Evolutionary conservation across 1,284 basidiomycete genomes (phyloP).

Genomic region (Irpex sp.): DNA sequence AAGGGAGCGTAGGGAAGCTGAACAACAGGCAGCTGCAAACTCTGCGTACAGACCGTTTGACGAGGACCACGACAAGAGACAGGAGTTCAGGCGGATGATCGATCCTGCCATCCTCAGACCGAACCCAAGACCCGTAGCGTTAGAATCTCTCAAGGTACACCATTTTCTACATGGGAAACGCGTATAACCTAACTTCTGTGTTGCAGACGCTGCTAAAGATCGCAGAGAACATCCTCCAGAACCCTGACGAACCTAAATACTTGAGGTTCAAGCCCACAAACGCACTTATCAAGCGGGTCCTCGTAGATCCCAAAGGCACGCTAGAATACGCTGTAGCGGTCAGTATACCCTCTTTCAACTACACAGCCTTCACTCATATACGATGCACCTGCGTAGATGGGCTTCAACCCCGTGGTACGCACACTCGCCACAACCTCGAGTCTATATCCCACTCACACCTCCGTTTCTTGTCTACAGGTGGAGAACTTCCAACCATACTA

Average conservation of each 20-base stretch:
- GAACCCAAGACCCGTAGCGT: slow-evolving; percentile 58
- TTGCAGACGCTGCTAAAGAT: slow-evolving; percentile 61
- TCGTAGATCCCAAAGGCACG: slow-evolving; percentile 64
- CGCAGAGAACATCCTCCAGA: slow-evolving; percentile 67
- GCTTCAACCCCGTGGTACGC: slow-evolving; percentile 60
- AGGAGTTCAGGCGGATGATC: slow-evolving; percentile 67
- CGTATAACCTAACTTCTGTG: background rate
- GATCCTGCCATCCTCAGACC: slow-evolving; percentile 74
- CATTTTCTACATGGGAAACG: background rate
- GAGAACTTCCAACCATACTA: slow-evolving; percentile 54
- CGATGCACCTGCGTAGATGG: slow-evolving; percentile 45
- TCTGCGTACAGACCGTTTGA: slow-evolving; percentile 40
- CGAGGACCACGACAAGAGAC: slow-evolving; percentile 60
- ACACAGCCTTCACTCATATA: slow-evolving; percentile 3
- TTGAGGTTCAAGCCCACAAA: slow-evolving; percentile 75
- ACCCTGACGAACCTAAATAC: slow-evolving; percentile 69
- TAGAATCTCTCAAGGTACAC: slow-evolving; percentile 59
- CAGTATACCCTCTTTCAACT: slow-evolving; percentile 18
- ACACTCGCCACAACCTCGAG: background rate
- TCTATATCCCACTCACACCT: background rate
- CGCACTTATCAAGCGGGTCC: slow-evolving; percentile 53
- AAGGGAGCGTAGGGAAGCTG: slow-evolving; percentile 6
- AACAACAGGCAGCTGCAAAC: slow-evolving; percentile 25
- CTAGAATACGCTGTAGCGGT: slow-evolving; percentile 77
- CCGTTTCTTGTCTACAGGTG: slow-evolving; percentile 32